Percentiles rank a stretch among this genome's conserved stretches.
Evolutionary conservation across 2,329 filamentous ascomycete species (phyloP).

Genomic region (Penicillium griseofulvum): DNA sequence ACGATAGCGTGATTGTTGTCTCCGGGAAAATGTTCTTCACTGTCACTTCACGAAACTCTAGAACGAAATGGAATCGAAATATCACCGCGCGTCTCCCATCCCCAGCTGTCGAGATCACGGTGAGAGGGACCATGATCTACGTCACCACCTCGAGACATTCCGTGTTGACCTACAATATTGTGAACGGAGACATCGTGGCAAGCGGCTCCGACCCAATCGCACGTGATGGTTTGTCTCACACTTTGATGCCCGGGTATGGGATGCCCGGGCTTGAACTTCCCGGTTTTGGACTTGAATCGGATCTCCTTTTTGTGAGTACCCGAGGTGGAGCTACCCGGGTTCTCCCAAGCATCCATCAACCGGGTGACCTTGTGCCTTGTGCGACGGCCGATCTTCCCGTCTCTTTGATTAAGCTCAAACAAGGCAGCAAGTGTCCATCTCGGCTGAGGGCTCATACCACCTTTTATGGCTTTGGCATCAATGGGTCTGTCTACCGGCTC

Average conservation of each 20-base stretch:
- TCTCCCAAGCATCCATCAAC: constrained; percentile 26
- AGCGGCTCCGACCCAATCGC: constrained; percentile 36
- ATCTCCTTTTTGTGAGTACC: constrained; percentile 51
- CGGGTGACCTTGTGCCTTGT: constrained; percentile 29
- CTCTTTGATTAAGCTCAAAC: constrained; percentile 33
- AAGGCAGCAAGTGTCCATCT: constrained; percentile 16
- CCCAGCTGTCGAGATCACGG: constrained; percentile 51
- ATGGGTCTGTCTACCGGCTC: constrained; percentile 70
- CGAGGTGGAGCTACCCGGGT: constrained; percentile 53
- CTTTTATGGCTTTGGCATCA: constrained; percentile 64
- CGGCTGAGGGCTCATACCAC: constrained; percentile 39
- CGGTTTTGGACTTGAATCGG: constrained; percentile 35
- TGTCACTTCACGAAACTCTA: constrained; percentile 43
- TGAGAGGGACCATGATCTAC: constrained; percentile 49
- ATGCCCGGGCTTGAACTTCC: neutral
- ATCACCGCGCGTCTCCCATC: constrained; percentile 44
- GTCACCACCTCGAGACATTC: constrained; percentile 57
- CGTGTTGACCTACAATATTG: constrained; percentile 48
- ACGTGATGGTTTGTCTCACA: constrained; percentile 34
- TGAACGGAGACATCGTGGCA: constrained; percentile 33
- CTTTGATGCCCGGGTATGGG: constrained; percentile 34
- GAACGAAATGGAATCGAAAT: constrained; percentile 42
- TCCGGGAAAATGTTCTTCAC: constrained; percentile 46
- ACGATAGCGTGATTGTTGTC: constrained; percentile 46
- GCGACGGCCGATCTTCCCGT: constrained; percentile 35